Percentiles rank a stretch among this genome's conserved stretches.
These are phyloP conservation scores for Diaporthe capsici DNA, from an alignment of 2,329 filamentous ascomycete species.

Conservation along the genomic window DNA sequence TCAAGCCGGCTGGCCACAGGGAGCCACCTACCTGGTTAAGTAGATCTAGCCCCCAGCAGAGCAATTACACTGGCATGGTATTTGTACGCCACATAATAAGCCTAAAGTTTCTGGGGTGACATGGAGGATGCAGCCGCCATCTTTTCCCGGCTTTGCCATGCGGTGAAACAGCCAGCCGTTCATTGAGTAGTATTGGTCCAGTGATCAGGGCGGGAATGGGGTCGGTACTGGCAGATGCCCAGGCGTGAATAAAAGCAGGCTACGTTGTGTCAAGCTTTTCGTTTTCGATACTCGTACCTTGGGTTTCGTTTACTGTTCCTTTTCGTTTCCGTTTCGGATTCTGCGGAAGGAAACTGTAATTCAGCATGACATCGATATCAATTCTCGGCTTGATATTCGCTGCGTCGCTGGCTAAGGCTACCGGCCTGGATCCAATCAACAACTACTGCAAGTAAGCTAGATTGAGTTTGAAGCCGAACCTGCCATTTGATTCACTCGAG, in stretches of 20 bases:
- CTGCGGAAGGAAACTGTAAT: not conserved
- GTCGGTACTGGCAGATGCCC: not conserved
- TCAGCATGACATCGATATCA: not conserved
- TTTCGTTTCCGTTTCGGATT: not conserved
- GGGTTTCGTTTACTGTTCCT: not conserved
- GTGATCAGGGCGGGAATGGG: not conserved
- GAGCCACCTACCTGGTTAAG: not conserved
- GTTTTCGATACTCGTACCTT: not conserved
- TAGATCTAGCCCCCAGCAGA: not conserved
- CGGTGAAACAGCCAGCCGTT: not conserved
- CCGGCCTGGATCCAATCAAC: not conserved
- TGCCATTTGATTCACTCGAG: not conserved
- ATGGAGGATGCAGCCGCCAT: not conserved
- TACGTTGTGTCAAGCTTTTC: not conserved
- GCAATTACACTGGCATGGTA: not conserved
- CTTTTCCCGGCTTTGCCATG: not conserved
- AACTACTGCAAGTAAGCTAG: slow-evolving; percentile 1
- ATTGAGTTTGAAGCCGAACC: not conserved
- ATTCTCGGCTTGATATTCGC: not conserved
- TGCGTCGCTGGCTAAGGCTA: not conserved
- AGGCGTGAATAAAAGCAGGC: not conserved
- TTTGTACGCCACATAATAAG: not conserved
- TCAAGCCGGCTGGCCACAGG: not conserved
- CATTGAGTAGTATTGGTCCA: not conserved
- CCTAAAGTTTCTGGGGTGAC: not conserved